Percentiles rank a stretch among this genome's conserved stretches.
Evolutionary conservation across 1,139 yeast species (phyloP).

Genomic region (Chernovozyma sophiae-reginae): DNA sequence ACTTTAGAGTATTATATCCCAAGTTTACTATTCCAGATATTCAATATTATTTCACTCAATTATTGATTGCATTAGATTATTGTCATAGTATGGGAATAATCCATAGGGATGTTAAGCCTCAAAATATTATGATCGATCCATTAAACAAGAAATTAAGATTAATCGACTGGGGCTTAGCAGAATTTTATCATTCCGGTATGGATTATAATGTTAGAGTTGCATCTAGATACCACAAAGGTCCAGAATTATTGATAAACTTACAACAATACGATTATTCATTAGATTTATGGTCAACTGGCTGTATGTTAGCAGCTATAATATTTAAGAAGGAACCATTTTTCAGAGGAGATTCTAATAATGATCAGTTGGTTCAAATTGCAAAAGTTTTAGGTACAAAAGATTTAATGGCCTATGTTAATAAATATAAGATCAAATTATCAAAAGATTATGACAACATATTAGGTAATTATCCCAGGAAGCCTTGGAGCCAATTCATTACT

Average conservation of each 20-base stretch:
- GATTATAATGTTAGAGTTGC: conserved; percentile 82
- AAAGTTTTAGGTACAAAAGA: conserved; percentile 73
- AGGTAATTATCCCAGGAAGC: conserved; percentile 63
- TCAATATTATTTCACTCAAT: conserved; percentile 65
- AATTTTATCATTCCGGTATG: conserved; percentile 73
- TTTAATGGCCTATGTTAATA: conserved; percentile 53
- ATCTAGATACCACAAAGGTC: conserved; percentile 77
- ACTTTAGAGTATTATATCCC: conserved; percentile 69
- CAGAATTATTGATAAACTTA: conserved; percentile 68
- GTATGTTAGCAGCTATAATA: conserved; percentile 73
- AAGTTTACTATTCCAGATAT: conserved; percentile 59
- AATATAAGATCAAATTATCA: conserved; percentile 59
- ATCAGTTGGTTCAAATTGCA: conserved; percentile 75
- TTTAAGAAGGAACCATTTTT: conserved; percentile 77
- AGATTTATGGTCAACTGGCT: conserved; percentile 81
- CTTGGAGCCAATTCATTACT: conserved; percentile 61
- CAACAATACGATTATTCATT: conserved; percentile 75
- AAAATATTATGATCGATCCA: conserved; percentile 81
- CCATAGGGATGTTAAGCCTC: conserved; percentile 84
- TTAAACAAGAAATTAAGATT: conserved; percentile 55
- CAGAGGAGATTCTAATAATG: conserved; percentile 75
- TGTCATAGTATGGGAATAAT: conserved; percentile 82
- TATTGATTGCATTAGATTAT: conserved; percentile 67
- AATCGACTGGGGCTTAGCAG: conserved; percentile 85
- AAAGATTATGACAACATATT: conserved; percentile 63